Evolutionary conservation across 345 rosid species (phyloP).

Genomic region (Streptanthus diversifolius): DNA sequence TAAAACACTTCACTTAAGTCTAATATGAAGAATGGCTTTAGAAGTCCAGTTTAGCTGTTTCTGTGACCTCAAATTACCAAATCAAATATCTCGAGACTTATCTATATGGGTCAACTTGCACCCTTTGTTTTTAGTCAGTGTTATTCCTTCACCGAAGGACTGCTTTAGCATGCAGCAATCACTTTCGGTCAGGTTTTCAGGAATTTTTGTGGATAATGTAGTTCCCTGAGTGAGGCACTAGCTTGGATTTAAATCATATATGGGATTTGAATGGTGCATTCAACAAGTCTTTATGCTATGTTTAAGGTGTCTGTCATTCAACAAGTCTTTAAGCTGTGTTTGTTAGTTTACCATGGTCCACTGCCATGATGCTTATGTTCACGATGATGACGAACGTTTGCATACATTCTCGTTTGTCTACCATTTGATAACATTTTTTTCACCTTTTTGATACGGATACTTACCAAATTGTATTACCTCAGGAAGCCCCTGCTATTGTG

Average conservation of each 20-base stretch:
- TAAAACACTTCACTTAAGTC: slow-evolving; percentile 1
- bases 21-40: background rate
- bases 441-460: background rate
- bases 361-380: background rate
- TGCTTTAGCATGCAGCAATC: background rate
- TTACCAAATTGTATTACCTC: background rate
- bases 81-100: background rate
- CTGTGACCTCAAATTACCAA: no score
- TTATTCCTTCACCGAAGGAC: background rate
- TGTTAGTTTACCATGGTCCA: background rate
- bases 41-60: no score
- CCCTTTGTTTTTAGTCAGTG: background rate
- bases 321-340: background rate
- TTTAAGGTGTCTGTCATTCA: no score
- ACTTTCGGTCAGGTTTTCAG: background rate
- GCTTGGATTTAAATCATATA: background rate
- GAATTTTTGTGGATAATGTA: background rate
- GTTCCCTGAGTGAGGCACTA: background rate
- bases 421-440: background rate
- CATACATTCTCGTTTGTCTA: background rate
- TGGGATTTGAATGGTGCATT: background rate
- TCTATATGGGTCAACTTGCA: background rate
- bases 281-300: background rate
- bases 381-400: background rate
- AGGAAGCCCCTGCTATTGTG: slow-evolving; percentile 55